Percentiles rank a stretch among this genome's conserved stretches.
Conservation (phyloP, 2,329 filamentous ascomycete genomes). For the Lecanicillium sp. region DNA sequence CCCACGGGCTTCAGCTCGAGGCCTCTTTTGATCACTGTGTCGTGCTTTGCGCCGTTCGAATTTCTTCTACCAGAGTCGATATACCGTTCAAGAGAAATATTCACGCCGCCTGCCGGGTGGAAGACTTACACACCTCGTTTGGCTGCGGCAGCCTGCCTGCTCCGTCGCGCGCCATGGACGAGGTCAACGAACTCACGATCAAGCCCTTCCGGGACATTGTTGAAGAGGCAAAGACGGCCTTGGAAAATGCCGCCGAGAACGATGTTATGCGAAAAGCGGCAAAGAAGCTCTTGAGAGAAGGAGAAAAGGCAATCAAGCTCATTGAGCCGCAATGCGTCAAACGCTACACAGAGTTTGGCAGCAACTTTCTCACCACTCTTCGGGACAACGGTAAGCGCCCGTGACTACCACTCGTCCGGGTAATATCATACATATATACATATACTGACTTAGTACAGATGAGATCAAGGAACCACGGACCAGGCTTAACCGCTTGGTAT, state of each 20-base stretch:
- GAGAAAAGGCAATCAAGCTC: slow-evolving; percentile 42
- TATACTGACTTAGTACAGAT: slow-evolving; percentile 28
- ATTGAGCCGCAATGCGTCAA: slow-evolving; percentile 16
- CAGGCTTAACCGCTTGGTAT: slow-evolving; percentile 44
- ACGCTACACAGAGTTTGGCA: slow-evolving; percentile 36
- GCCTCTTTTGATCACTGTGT: no score
- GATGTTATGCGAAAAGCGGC: slow-evolving; percentile 45
- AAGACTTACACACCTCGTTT: not conserved
- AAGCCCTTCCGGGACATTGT: slow-evolving; percentile 48
- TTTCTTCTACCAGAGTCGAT: no score
- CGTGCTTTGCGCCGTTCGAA: no score
- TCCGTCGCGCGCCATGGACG: slow-evolving; percentile 29
- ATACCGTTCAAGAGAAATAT: no score
- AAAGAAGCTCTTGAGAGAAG: slow-evolving; percentile 41
- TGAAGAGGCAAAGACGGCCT: slow-evolving; percentile 42
- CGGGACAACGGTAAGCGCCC: slow-evolving; percentile 45
- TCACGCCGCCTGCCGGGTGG: no score
- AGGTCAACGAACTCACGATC: slow-evolving; percentile 39
- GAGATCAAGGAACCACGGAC: slow-evolving; percentile 43
- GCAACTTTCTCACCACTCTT: slow-evolving; percentile 44
- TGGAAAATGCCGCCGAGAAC: slow-evolving; percentile 40
- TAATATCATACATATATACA: not conserved
- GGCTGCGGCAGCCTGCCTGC: not conserved
- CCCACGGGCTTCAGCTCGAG: not conserved
- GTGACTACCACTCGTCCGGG: not conserved